phyloP scores from a whole-genome alignment of 768 basidiomycete species.

The Terana coerulea region DNA sequence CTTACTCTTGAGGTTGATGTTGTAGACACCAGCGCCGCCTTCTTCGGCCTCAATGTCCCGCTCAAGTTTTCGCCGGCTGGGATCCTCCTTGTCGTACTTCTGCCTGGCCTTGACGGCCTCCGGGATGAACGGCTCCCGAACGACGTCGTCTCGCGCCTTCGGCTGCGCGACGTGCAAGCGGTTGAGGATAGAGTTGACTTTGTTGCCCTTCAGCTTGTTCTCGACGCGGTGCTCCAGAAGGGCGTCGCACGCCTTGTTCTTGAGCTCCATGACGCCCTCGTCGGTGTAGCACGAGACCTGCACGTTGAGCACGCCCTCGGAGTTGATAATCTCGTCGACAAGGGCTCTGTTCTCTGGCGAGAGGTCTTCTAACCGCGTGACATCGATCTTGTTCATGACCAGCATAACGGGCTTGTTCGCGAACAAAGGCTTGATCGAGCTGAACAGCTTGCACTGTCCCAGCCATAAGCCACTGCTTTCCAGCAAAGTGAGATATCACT shows the following conservation, averaged over 20 bases:
- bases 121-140: slow-evolving; percentile 85
- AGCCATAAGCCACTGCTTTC: slow-evolving; percentile 4
- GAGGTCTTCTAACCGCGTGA: slow-evolving; percentile 84
- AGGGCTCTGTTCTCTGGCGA: slow-evolving; percentile 68
- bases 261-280: slow-evolving; percentile 96
- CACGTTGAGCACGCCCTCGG: slow-evolving; percentile 67
- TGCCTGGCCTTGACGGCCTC: slow-evolving; percentile 70
- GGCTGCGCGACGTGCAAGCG: slow-evolving; percentile 95
- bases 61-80: slow-evolving; percentile 68
- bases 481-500: not conserved
- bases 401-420: slow-evolving; percentile 88
- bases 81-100: slow-evolving; percentile 87
- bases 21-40: slow-evolving; percentile 89
- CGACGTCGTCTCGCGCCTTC: slow-evolving; percentile 85
- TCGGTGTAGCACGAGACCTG: slow-evolving; percentile 95
- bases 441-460: slow-evolving; percentile 91
- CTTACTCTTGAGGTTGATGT: slow-evolving; percentile 85
- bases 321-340: slow-evolving; percentile 82
- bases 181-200: slow-evolving; percentile 90
- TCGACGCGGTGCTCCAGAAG: slow-evolving; percentile 95
- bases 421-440: slow-evolving; percentile 98
- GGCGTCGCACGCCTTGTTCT: slow-evolving; percentile 93
- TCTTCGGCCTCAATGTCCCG: slow-evolving; percentile 82
- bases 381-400: slow-evolving; percentile 98
- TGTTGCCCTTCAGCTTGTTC: slow-evolving; percentile 87